phyloP scores from a whole-genome alignment of 176 grass and related monocot genomes.

The Guadua angustifolia region DNA sequence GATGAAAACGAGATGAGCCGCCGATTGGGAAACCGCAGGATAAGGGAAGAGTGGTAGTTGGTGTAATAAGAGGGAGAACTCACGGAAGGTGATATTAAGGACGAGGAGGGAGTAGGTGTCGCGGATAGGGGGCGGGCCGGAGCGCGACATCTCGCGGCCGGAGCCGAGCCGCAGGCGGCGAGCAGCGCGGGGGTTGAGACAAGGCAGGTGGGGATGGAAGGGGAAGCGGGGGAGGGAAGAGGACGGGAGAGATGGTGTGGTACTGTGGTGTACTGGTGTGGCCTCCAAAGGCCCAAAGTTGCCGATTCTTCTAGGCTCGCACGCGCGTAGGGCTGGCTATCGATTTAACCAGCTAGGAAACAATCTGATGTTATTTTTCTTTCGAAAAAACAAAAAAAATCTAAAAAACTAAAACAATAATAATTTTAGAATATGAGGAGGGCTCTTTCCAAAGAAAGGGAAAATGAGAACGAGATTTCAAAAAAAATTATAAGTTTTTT shows the following conservation, averaged over 20 bases:
- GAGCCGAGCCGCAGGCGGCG: conserved; percentile 11
- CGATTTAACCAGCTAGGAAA: too few relatives aligned
- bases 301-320: conserved; percentile 40
- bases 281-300: conserved; percentile 22
- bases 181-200: conserved; percentile 37
- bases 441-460: too few relatives aligned
- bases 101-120: conserved; percentile 96
- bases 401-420: too few relatives aligned
- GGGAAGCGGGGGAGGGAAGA: background rate
- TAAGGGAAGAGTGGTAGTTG: background rate
- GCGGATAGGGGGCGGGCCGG: conserved; percentile 79
- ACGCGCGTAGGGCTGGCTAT: too few relatives aligned
- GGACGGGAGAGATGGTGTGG: too few relatives aligned
- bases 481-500: too few relatives aligned
- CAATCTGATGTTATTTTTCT: too few relatives aligned
- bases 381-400: too few relatives aligned
- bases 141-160: conserved; percentile 84
- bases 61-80: background rate
- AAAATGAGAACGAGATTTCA: too few relatives aligned
- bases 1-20: background rate
- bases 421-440: too few relatives aligned
- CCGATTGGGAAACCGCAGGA: conserved; percentile 1
- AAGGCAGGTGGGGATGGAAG: conserved; percentile 18
- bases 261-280: background rate
- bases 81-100: conserved; percentile 95